Conservation (phyloP, 2,329 filamentous ascomycete genomes). For the Trichophyton simii region DNA sequence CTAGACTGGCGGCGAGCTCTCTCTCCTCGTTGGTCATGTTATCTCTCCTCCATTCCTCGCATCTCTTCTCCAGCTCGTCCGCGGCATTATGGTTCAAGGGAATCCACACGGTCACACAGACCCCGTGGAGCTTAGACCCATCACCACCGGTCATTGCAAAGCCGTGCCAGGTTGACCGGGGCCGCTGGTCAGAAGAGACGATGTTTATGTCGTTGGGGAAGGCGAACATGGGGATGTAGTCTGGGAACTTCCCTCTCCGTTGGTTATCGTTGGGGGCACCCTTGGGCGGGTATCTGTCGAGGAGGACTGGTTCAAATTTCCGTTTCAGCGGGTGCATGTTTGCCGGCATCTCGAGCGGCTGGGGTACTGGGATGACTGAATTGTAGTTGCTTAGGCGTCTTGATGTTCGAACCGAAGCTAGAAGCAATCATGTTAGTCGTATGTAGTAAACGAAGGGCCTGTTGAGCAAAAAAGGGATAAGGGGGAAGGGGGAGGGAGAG, state of each 20-base stretch:
- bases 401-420: conserved; percentile 63
- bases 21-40: conserved; percentile 99
- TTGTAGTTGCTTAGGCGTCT: conserved; percentile 94
- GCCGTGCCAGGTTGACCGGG: conserved; percentile 94
- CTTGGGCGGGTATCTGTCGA: conserved; percentile 85
- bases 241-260: conserved; percentile 74
- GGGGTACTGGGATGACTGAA: conserved; percentile 86
- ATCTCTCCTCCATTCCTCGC: conserved; percentile 73
- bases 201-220: conserved; percentile 98
- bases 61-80: conserved; percentile 59
- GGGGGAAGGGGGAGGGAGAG: no score
- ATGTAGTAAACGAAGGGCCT: not conserved
- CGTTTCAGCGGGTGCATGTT: conserved; percentile 93
- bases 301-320: conserved; percentile 86
- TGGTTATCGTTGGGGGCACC: conserved; percentile 67
- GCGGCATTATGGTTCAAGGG: conserved; percentile 71
- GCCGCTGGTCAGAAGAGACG: conserved; percentile 85
- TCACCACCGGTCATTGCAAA: conserved; percentile 96
- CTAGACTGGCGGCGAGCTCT: conserved; percentile 82
- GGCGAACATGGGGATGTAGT: conserved; percentile 98
- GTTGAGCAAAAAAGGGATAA: no score
- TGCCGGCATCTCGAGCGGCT: conserved; percentile 77
- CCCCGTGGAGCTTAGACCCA: conserved; percentile 80
- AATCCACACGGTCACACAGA: conserved; percentile 86
- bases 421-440: conserved; percentile 10